A percentile compares a stretch with the other conserved stretches of the same genome.
phyloP scores from a whole-genome alignment of 106 monocot genomes.

The Allium cepa region DNA sequence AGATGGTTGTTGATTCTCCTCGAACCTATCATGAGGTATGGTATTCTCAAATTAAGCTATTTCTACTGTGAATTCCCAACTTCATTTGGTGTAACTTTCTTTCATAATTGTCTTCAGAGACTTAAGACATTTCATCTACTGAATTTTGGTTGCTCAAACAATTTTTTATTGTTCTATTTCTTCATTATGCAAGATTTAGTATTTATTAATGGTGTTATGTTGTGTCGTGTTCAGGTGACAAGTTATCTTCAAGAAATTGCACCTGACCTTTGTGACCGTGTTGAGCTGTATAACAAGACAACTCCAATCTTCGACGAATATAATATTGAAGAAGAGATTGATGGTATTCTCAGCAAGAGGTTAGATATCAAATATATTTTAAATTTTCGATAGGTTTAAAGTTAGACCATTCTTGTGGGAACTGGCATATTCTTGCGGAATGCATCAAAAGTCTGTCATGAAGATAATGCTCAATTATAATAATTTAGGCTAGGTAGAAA shows the following conservation, averaged over 20 bases:
- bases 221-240: conserved; percentile 54
- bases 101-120: too few relatives aligned
- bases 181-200: not conserved
- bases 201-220: not conserved
- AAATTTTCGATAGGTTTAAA: not conserved
- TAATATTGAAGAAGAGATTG: conserved; percentile 90
- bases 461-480: too few relatives aligned
- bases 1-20: conserved; percentile 87
- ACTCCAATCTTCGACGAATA: conserved; percentile 90
- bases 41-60: too few relatives aligned
- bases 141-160: not conserved
- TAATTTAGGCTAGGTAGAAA: too few relatives aligned
- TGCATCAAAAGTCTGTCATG: too few relatives aligned
- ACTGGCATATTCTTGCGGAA: too few relatives aligned
- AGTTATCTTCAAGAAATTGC: conserved; percentile 91
- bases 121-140: not conserved
- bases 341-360: conserved; percentile 88
- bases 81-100: too few relatives aligned
- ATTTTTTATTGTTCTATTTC: not conserved
- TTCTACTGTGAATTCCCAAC: too few relatives aligned
- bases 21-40: conserved; percentile 85
- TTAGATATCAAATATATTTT: conserved; percentile 6
- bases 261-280: conserved; percentile 77
- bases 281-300: conserved; percentile 65
- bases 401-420: too few relatives aligned